These are phyloP conservation scores for Brassica juncea DNA, from an alignment of 345 rosid genomes.

Conservation along the genomic window DNA sequence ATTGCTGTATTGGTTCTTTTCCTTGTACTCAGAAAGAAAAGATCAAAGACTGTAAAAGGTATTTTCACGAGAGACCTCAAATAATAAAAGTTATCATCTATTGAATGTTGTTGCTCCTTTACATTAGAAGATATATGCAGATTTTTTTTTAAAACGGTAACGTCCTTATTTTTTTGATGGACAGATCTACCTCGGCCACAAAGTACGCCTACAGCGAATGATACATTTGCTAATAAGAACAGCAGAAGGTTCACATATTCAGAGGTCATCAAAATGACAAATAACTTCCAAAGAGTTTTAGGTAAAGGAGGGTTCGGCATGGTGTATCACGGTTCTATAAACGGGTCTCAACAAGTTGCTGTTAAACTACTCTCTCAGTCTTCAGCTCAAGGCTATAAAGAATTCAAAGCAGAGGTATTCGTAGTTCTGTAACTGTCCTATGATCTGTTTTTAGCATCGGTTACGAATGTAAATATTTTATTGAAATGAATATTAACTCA, in stretches of 20 bases:
- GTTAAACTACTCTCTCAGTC: constrained; percentile 49
- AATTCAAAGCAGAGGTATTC: constrained; percentile 50
- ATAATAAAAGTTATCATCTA: not conserved
- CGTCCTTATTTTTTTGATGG: not conserved
- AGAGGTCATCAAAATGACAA: constrained; percentile 42
- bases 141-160: not conserved
- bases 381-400: constrained; percentile 42
- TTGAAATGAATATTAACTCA: not conserved
- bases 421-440: not conserved
- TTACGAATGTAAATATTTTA: too few relatives aligned
- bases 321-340: constrained; percentile 41
- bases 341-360: constrained; percentile 42
- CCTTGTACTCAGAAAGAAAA: not conserved
- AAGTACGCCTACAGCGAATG: not conserved
- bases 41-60: not conserved
- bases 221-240: constrained; percentile 13
- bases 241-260: constrained; percentile 7
- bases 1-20: not conserved
- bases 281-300: constrained; percentile 34
- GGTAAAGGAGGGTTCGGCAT: constrained; percentile 57
- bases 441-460: not conserved
- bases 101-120: not conserved
- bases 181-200: not conserved
- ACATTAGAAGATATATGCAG: not conserved
- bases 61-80: not conserved